Base-by-base conservation (phyloP, 331 rosid genomes). In the Erythrophleum ivorense region DNA sequence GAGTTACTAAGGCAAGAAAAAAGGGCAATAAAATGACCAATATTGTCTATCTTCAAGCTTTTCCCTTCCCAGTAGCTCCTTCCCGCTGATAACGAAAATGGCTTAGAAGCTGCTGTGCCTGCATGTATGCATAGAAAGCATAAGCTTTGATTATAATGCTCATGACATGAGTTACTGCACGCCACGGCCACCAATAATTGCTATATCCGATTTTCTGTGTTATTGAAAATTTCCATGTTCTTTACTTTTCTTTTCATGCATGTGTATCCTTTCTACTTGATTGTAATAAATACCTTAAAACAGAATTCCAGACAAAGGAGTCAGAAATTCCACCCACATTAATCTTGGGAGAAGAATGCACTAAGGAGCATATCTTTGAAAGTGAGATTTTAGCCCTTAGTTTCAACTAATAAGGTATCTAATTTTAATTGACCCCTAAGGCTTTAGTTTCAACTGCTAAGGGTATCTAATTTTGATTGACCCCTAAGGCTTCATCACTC, bases 31-130 rank as follows among this genome's bases (percentile, higher is more conserved):
- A 71, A 81, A 73, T 59, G 77, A 85, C 73, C 82, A 82, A 76
- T 80, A 79, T 66, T 76, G 63, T 76, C 71, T 60, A 59, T 81
- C 87, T 78, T 91, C 81, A 92, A 52, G 86, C 86, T 82, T 87
- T 91, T 64, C 89, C 91, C 88, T 90, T 95, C 76, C 94, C 97
- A 19, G 82, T 64, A 5, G 85, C 84, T 77, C 91, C 98, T 83
- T 90, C 94, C 33, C 97, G 91, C 86, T 95, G 97, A 84, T 78
- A 92, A 71, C 98, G 94, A 83, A 95, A 95, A 87, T 92, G 97
- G 82, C 97, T 89, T 64, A 95, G 97, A 84, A 95, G 95, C 80
- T 95, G 98, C 54, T 89, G 98, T 75, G 97, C 98, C 98, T 95
- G 92, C 90, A 91, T 63, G 81, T 19, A 83, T 15, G n/a, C 48